phyloP scores from a whole-genome alignment of 1,139 yeast species.

The Meyerozyma guilliermondii region DNA sequence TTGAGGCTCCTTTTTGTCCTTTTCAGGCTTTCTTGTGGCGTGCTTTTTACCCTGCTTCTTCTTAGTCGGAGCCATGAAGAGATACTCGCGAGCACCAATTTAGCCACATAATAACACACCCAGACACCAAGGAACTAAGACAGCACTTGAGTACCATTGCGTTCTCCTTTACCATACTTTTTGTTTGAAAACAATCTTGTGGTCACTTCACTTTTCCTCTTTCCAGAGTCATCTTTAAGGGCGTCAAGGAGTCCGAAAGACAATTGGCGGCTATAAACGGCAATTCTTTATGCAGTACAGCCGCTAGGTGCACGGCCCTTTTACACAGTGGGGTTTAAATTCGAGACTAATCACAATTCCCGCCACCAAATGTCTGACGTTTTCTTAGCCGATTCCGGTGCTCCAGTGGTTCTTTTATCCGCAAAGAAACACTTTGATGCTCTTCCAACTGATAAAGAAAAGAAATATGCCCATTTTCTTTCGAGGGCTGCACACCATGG shows the following conservation, averaged over 20 bases:
- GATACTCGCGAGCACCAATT: too few species aligned
- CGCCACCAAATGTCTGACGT: slow-evolving; percentile 12
- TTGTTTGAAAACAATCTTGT: too few species aligned
- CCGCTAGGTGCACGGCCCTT: neutral
- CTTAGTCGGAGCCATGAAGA: neutral
- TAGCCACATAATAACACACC: too few species aligned
- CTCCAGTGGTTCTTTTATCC: slow-evolving; percentile 37
- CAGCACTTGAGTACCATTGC: too few species aligned
- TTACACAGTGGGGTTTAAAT: neutral
- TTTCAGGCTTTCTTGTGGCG: neutral
- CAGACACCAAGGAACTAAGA: too few species aligned
- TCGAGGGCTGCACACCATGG: slow-evolving; percentile 83
- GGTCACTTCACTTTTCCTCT: too few species aligned
- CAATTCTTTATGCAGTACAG: neutral
- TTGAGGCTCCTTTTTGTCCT: neutral
- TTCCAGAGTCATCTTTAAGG: too few species aligned
- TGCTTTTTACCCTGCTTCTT: neutral
- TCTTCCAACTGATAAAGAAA: slow-evolving; percentile 29
- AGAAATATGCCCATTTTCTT: slow-evolving; percentile 74
- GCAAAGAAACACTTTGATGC: slow-evolving; percentile 43
- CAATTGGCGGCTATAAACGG: too few species aligned
- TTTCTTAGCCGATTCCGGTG: slow-evolving; percentile 37
- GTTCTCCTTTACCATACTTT: too few species aligned
- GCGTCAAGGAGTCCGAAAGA: too few species aligned
- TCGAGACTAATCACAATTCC: neutral